Evolutionary conservation across 345 rosid genomes (phyloP).

Genomic region (Euphorbia pulcherrima): DNA sequence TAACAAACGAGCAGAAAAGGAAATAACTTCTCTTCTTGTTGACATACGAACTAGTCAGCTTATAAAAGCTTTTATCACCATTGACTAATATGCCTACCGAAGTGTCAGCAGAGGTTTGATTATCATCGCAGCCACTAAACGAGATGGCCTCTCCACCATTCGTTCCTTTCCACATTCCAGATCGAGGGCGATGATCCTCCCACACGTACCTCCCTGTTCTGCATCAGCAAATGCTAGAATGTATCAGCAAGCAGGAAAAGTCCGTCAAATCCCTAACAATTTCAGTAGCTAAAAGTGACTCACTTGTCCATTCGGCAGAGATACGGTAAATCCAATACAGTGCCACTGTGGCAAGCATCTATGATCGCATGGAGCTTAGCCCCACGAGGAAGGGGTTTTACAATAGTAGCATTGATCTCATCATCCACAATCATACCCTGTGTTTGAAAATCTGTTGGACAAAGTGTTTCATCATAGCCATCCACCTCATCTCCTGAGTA

Average conservation of each 20-base stretch:
- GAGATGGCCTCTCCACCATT: constrained; percentile 85
- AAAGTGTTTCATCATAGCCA: constrained; percentile 86
- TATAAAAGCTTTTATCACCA: neutral
- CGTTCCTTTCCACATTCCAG: constrained; percentile 86
- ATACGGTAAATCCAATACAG: constrained; percentile 73
- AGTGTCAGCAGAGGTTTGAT: constrained; percentile 82
- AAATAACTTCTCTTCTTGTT: neutral
- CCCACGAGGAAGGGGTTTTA: constrained; percentile 79
- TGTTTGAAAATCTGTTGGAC: constrained; percentile 60
- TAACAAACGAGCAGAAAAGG: neutral
- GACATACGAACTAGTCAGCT: neutral
- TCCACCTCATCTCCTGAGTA: constrained; percentile 66
- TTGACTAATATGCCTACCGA: constrained; percentile 33
- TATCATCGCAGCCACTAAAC: constrained; percentile 86
- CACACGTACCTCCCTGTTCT: constrained; percentile 59
- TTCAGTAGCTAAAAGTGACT: neutral
- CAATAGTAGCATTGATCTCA: constrained; percentile 74
- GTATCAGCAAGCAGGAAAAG: constrained; percentile 5
- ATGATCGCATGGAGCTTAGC: constrained; percentile 81
- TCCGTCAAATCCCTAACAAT: neutral
- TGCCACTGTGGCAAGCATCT: constrained; percentile 94
- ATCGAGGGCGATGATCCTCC: constrained; percentile 81
- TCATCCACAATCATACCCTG: constrained; percentile 85
- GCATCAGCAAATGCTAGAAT: constrained; percentile 10
- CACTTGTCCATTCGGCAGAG: constrained; percentile 88